Percentiles rank a stretch among this genome's conserved stretches.
Conservation (phyloP, 331 rosid species). For the Quercus tomentella region DNA sequence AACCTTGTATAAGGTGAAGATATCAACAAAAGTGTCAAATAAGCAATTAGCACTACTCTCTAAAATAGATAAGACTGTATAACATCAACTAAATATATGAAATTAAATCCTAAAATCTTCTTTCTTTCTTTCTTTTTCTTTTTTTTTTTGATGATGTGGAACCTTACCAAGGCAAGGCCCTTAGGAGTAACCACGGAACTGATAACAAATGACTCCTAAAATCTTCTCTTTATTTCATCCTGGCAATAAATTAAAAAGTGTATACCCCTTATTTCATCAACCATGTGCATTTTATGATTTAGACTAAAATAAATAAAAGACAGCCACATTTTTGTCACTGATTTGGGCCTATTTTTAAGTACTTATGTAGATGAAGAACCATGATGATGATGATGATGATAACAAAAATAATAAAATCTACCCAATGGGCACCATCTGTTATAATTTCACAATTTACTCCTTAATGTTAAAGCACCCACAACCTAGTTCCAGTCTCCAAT, state of each 20-base stretch:
- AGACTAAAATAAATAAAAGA: not conserved
- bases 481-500: no score
- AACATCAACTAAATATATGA: not conserved
- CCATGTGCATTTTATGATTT: not conserved
- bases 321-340: not conserved
- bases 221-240: not conserved
- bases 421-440: not conserved
- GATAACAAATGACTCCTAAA: not conserved
- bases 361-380: not conserved
- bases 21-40: constrained; percentile 2
- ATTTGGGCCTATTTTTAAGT: not conserved
- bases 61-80: not conserved
- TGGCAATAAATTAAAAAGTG: not conserved
- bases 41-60: constrained; percentile 2
- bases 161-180: no score
- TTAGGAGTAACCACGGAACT: no score
- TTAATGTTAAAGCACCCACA: not conserved
- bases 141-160: no score
- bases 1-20: constrained; percentile 1
- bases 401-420: not conserved
- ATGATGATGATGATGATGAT: no score
- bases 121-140: no score
- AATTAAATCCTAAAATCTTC: not conserved
- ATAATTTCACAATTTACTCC: not conserved
- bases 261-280: not conserved